A percentile compares a stretch with the other conserved stretches of the same genome.
These are phyloP conservation scores for Cladosporium sp. DNA, from an alignment of 2,329 filamentous ascomycete species.

Conservation along the genomic window DNA sequence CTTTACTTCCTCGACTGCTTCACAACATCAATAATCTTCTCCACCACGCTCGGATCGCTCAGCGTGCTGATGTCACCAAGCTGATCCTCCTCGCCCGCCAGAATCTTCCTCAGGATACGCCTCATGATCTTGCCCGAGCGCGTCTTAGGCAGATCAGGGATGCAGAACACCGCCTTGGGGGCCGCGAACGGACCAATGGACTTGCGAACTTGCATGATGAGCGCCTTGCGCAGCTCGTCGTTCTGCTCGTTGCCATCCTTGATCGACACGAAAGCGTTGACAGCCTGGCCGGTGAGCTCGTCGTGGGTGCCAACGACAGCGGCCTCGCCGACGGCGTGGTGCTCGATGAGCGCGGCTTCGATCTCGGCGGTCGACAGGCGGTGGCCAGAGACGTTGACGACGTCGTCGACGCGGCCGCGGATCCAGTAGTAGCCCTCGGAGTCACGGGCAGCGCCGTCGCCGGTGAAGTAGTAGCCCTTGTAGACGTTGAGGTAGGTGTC, in stretches of 20 bases:
- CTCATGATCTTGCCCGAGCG: constrained; percentile 99
- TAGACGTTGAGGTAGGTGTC: constrained; percentile 98
- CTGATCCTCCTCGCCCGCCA: constrained; percentile 96
- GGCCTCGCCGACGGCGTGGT: constrained; percentile 84
- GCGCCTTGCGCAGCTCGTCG: constrained; percentile 86
- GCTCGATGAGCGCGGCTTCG: constrained; percentile 93
- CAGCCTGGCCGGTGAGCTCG: constrained; percentile 93
- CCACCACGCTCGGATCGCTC: constrained; percentile 84
- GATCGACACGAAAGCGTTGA: constrained; percentile 93
- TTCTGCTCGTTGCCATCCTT: constrained; percentile 77
- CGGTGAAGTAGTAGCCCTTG: constrained; percentile 95
- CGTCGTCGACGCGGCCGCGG: constrained; percentile 94
- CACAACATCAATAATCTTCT: constrained; percentile 82
- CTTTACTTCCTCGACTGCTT: constrained; percentile 55
- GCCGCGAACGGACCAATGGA: constrained; percentile 97
- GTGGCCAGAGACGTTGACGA: constrained; percentile 97
- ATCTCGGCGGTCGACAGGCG: constrained; percentile 96
- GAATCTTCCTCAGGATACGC: constrained; percentile 92
- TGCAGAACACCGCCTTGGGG: constrained; percentile 87
- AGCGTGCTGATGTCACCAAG: constrained; percentile 92
- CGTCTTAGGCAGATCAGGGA: constrained; percentile 95
- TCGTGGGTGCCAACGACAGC: constrained; percentile 92
- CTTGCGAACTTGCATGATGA: constrained; percentile 92
- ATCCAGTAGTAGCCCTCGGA: constrained; percentile 99
- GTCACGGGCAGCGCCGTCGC: constrained; percentile 91